Percentiles rank a stretch among this genome's conserved stretches.
phyloP scores from a whole-genome alignment of 2,329 filamentous ascomycete genomes.

The Penicillium sumatraense region DNA sequence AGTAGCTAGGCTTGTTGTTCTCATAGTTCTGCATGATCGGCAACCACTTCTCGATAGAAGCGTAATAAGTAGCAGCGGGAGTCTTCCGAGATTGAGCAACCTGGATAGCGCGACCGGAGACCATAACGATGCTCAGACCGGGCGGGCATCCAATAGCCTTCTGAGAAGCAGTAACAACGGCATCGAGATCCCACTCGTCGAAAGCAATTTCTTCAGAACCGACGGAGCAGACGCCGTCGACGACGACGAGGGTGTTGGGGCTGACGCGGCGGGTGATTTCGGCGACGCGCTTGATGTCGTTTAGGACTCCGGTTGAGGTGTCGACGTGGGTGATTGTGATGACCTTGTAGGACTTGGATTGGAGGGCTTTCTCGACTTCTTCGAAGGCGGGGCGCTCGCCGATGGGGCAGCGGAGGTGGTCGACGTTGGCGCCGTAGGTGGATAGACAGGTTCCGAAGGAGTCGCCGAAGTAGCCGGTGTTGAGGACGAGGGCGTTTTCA shows the following conservation, averaged over 20 bases:
- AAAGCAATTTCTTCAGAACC: slow-evolving; percentile 95
- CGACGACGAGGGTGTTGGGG: slow-evolving; percentile 86
- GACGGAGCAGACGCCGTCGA: slow-evolving; percentile 97
- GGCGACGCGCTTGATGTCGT: slow-evolving; percentile 82
- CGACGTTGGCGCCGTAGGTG: slow-evolving; percentile 87
- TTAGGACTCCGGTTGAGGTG: slow-evolving; percentile 93
- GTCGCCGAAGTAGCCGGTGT: slow-evolving; percentile 97
- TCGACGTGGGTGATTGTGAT: slow-evolving; percentile 97
- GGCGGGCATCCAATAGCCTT: slow-evolving; percentile 97
- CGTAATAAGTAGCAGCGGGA: slow-evolving; percentile 87
- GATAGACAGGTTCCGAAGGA: slow-evolving; percentile 90
- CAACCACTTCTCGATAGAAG: slow-evolving; percentile 95
- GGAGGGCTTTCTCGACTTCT: slow-evolving; percentile 86
- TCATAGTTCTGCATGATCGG: slow-evolving; percentile 99
- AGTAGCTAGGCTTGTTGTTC: slow-evolving; percentile 95
- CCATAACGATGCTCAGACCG: slow-evolving; percentile 92
- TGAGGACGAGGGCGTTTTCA: slow-evolving; percentile 88
- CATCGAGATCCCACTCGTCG: slow-evolving; percentile 92
- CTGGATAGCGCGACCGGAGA: slow-evolving; percentile 84
- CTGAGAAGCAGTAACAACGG: slow-evolving; percentile 90
- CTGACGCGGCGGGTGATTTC: slow-evolving; percentile 84
- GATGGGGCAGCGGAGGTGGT: slow-evolving; percentile 86
- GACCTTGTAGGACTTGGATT: slow-evolving; percentile 90
- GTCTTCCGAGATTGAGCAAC: slow-evolving; percentile 79
- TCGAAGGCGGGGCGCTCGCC: slow-evolving; percentile 84